phyloP scores from a whole-genome alignment of 768 basidiomycete genomes.

The Xerocomellus intermedius region DNA sequence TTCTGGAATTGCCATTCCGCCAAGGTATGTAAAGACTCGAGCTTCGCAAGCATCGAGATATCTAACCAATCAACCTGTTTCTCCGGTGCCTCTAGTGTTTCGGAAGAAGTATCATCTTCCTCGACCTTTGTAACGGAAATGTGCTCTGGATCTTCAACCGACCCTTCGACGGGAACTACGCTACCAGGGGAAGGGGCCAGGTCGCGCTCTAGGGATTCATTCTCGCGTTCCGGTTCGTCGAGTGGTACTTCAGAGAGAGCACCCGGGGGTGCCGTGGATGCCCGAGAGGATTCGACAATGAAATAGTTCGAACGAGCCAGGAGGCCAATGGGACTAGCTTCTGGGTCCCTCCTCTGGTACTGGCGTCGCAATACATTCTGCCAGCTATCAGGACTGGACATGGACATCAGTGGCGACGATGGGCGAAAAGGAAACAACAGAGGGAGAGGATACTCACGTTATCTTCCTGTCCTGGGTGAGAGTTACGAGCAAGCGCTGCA shows the following conservation, averaged over 20 bases:
- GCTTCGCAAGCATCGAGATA: slow-evolving; percentile 66
- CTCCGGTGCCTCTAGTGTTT: slow-evolving; percentile 26
- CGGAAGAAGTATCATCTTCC: slow-evolving; percentile 18
- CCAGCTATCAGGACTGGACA: slow-evolving; percentile 67
- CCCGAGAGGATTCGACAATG: slow-evolving; percentile 29
- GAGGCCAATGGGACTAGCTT: slow-evolving; percentile 70
- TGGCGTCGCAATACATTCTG: slow-evolving; percentile 75
- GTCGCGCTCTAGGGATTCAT: slow-evolving; percentile 14
- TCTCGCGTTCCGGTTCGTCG: slow-evolving; percentile 9
- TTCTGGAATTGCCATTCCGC: slow-evolving; percentile 90
- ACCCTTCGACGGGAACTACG: background rate
- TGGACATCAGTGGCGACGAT: slow-evolving; percentile 18
- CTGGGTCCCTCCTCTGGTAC: slow-evolving; percentile 70
- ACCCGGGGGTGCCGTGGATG: slow-evolving; percentile 25
- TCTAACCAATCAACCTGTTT: slow-evolving; percentile 67
- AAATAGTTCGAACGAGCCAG: slow-evolving; percentile 23
- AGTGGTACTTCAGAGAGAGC: slow-evolving; percentile 6
- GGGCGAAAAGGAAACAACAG: slow-evolving; percentile 14
- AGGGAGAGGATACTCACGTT: slow-evolving; percentile 46
- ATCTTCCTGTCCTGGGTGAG: slow-evolving; percentile 82
- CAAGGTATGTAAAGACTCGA: slow-evolving; percentile 70
- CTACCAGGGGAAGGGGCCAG: slow-evolving; percentile 7
- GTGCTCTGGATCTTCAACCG: background rate
- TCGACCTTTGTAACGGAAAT: slow-evolving; percentile 18
- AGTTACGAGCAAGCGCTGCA: slow-evolving; percentile 69